A percentile compares a stretch with the other conserved stretches of the same genome.
These are phyloP conservation scores for Oryza punctata DNA, from an alignment of 176 grass and related monocot species.

Conservation along the genomic window DNA sequence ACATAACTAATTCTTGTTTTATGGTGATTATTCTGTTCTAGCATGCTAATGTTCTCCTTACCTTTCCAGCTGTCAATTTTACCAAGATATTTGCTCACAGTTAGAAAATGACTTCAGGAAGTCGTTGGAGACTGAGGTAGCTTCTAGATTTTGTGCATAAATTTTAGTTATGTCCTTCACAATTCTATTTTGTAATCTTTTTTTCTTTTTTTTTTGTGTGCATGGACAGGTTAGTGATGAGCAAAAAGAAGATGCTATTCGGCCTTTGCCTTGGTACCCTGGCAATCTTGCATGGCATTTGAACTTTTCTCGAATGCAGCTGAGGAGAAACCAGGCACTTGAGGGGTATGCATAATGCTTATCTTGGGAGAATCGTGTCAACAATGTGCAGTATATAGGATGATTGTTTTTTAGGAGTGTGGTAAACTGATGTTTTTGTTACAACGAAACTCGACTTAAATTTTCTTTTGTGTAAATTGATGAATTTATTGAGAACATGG, in stretches of 20 bases:
- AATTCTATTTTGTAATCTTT: slow-evolving; percentile 29
- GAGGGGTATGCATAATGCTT: slow-evolving; percentile 66
- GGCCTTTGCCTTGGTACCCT: slow-evolving; percentile 94
- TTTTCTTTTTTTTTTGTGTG: neutral
- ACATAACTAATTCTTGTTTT: slow-evolving; percentile 10
- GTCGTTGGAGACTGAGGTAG: slow-evolving; percentile 81
- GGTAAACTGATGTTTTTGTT: neutral
- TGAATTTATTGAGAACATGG: neutral
- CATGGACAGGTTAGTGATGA: slow-evolving; percentile 71
- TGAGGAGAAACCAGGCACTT: slow-evolving; percentile 97
- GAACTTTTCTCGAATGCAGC: slow-evolving; percentile 97
- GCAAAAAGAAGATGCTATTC: slow-evolving; percentile 78
- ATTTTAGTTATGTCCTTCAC: neutral
- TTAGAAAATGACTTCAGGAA: slow-evolving; percentile 92
- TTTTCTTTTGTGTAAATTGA: neutral
- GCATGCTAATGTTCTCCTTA: slow-evolving; percentile 25
- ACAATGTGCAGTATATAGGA: neutral
- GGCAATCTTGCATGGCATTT: slow-evolving; percentile 98
- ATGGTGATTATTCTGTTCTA: slow-evolving; percentile 23
- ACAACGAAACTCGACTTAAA: neutral
- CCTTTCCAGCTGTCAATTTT: slow-evolving; percentile 81
- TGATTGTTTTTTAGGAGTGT: neutral
- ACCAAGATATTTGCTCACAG: slow-evolving; percentile 78
- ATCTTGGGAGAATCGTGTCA: slow-evolving; percentile 24
- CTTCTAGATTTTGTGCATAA: slow-evolving; percentile 7